Evolutionary conservation across 2,329 filamentous ascomycete genomes (phyloP).

Genomic region (Botrytis cinerea): DNA sequence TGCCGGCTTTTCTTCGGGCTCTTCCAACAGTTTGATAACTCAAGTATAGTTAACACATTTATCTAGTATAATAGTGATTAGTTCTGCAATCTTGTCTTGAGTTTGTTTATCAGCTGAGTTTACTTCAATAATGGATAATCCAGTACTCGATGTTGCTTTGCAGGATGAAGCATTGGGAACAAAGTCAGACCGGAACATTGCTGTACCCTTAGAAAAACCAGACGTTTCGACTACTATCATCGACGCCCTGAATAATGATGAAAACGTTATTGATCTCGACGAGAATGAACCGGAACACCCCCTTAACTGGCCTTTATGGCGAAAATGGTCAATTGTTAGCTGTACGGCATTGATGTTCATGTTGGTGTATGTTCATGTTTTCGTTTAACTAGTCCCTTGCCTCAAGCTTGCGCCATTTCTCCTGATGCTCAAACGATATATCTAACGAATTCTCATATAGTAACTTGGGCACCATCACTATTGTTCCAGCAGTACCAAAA

Average conservation of each 20-base stretch:
- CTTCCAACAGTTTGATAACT: not conserved
- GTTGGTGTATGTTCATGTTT: not conserved
- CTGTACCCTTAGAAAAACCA: not conserved
- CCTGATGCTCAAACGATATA: not conserved
- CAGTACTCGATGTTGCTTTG: not conserved
- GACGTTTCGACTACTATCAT: not conserved
- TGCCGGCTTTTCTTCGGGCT: not conserved
- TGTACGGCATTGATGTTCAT: slow-evolving; percentile 10
- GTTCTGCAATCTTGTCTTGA: not conserved
- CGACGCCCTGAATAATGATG: not conserved
- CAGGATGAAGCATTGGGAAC: not conserved
- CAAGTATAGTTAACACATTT: not conserved
- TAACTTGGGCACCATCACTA: slow-evolving; percentile 8
- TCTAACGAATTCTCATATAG: not conserved
- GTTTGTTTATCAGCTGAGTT: accelerated
- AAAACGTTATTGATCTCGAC: slow-evolving; percentile 9
- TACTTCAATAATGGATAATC: not conserved
- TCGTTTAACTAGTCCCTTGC: not conserved
- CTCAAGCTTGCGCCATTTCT: not conserved
- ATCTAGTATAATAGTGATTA: too few species aligned
- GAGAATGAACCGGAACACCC: slow-evolving; percentile 14
- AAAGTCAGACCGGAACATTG: not conserved
- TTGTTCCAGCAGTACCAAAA: slow-evolving; percentile 11
- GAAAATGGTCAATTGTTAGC: slow-evolving; percentile 15
- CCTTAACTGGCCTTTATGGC: not conserved